A percentile compares a stretch with the other conserved stretches of the same genome.
phyloP scores from a whole-genome alignment of 2,329 filamentous ascomycete genomes.

The Exophiala mesophila region DNA sequence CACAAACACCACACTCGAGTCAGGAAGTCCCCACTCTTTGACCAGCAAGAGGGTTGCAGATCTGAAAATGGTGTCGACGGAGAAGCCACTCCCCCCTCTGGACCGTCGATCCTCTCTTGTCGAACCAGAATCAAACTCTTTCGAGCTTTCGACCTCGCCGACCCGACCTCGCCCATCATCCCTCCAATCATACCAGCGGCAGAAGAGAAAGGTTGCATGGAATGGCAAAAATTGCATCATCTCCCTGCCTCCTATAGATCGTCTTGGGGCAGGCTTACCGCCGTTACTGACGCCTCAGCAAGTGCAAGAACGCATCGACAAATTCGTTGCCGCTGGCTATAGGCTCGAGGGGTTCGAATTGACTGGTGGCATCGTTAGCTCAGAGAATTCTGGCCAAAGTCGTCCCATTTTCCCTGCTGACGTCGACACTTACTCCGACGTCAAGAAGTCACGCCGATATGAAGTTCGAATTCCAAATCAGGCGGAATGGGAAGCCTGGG shows the following conservation, averaged over 20 bases:
- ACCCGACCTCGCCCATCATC: slow-evolving; percentile 46
- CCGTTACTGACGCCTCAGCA: slow-evolving; percentile 37
- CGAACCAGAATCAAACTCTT: slow-evolving; percentile 8
- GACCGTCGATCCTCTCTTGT: slow-evolving; percentile 5
- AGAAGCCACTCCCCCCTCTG: slow-evolving; percentile 8
- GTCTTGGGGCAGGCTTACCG: slow-evolving; percentile 50
- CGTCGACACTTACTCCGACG: slow-evolving; percentile 34
- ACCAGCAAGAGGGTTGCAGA: slow-evolving; percentile 10
- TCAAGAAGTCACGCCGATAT: slow-evolving; percentile 30
- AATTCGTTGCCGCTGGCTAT: slow-evolving; percentile 42
- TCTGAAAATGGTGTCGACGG: slow-evolving; percentile 2
- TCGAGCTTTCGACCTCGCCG: slow-evolving; percentile 26
- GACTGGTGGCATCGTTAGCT: slow-evolving; percentile 13
- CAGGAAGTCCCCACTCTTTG: slow-evolving; percentile 4
- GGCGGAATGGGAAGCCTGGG: slow-evolving; percentile 69
- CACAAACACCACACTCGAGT: slow-evolving; percentile 7
- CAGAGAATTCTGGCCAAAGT: slow-evolving; percentile 33
- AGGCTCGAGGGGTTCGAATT: slow-evolving; percentile 39
- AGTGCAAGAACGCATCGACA: slow-evolving; percentile 35
- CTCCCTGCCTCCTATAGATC: slow-evolving; percentile 62
- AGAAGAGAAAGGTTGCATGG: slow-evolving; percentile 70
- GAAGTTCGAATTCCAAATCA: slow-evolving; percentile 42
- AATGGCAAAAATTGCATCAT: slow-evolving; percentile 70
- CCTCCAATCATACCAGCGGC: slow-evolving; percentile 31
- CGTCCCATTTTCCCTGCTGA: slow-evolving; percentile 41